Evolutionary conservation across 1,284 basidiomycete genomes (phyloP), one percentile per base, ranked within the genome.

Genomic region (Ustilago tritici): DNA sequence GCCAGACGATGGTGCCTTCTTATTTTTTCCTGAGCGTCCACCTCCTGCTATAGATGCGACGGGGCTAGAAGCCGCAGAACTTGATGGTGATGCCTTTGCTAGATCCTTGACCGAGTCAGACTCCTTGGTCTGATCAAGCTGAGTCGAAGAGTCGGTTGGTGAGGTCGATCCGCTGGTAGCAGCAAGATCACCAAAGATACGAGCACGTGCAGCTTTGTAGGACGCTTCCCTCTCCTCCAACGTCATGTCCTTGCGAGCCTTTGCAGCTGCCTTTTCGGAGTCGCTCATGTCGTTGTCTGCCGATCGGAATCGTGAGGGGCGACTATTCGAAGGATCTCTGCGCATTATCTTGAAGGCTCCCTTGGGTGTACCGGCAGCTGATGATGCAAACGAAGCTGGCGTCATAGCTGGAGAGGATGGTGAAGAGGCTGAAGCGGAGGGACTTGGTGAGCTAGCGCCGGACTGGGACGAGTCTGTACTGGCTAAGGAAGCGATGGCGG

Each of bases 151-250:
- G 4, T 64, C 66, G 28, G 73, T 67, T 28, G 65, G 56, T 10
- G 70, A 66, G 17, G 59, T 47, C 0, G 70, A 54, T 28, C 49
- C 57, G 36, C 35, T 61, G 6, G 56, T 40, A 15, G 56, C 49
- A 15, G 53, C 49, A 28, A 54, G 23, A 10, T 70, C 74, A 31
- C 79, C 80, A 68, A 83, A 83, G 65, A 83, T 83, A 34, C 81
- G 65, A 8, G 77, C 72, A 14, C 81, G 62, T 3, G 81, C 81
- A n/a, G 78, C 80, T 59, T 68, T 73, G 72, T 83, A 83, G 4
- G 78, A 71, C 19, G 78, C 79, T 52, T 82, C 80, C 31, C 80
- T 53, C 59, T 83, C 81, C 57, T 82, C 76, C n/a, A 83, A 76
- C 3, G 81, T 83, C 80, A 82, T 82, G 46, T 82, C 70, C 47